Base-by-base conservation (phyloP, 208 protist species). In the Phytomonas sp. region DNA sequence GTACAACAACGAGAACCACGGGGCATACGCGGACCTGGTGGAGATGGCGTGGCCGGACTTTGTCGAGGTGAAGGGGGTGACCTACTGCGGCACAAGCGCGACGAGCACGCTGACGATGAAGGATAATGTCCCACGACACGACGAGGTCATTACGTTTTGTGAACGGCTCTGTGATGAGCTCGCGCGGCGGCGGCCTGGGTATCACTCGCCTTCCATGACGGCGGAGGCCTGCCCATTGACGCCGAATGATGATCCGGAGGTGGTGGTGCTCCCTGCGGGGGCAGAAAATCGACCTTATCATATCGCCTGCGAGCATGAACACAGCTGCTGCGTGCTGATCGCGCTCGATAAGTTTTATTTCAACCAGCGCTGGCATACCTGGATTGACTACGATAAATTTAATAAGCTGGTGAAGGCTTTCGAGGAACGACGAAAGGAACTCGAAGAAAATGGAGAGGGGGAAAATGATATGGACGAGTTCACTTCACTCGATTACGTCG, bases 61-160 rank as follows among this genome's bases (percentile, higher is more conserved):
- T 71, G 94, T 98, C 67, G 97, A 98, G 65, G 89, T 98, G 63
- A 98, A 98, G 79, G 93, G 94, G 11, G 94, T 97, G 32, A 98
- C 95, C 8, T 98, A 92, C 78, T 98, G 94, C 73, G 94, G 94
- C 30, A 92, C 89, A 12, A 87, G 86, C 70, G 78, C 78, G 30
- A 94, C 79, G 42, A 90, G 79, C 56, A 92, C 83, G 29, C 76
- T 98, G 11, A 93, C 79, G 49, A 98, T 98, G 94, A 91, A 91
- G 64, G 80, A 80, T 1, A 97, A 98, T 78, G 94, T 98, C 14
- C 95, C 95, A 14, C 93, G 84, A 23, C 95, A 98, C 73, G 82
- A 91, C n/a, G 94, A 98, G 73, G 93, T 98, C 37, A 79, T 97
- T 19, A n/a, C 71, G 26, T 97, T 97, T 75, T 96, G 92, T 79